These are phyloP conservation scores for Backusella mclennaniae DNA, from an alignment of 192 early-diverging fungal species.

Conservation along the genomic window DNA sequence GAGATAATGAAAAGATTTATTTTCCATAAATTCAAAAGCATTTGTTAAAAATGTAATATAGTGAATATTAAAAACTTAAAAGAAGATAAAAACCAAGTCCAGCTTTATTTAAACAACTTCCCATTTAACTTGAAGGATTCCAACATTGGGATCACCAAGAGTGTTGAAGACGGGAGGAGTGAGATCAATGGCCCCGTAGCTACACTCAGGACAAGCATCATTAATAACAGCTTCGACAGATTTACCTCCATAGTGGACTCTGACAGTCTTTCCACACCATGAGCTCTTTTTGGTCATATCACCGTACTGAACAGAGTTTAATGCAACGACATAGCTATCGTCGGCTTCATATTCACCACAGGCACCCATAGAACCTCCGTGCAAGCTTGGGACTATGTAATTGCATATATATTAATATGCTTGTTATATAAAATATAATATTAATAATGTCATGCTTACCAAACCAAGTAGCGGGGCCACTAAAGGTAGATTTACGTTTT, in stretches of 20 bases:
- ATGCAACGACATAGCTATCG: slow-evolving; percentile 21
- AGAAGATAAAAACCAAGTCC: background rate
- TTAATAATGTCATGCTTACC: background rate
- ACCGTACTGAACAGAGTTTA: slow-evolving; percentile 28
- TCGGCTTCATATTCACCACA: slow-evolving; percentile 26
- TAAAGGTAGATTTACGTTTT: background rate
- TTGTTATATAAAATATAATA: background rate
- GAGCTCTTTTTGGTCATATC: slow-evolving; percentile 23
- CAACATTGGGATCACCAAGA: background rate
- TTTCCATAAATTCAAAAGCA: background rate
- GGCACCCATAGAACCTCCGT: slow-evolving; percentile 27
- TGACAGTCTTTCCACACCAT: slow-evolving; percentile 27
- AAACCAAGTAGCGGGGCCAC: slow-evolving; percentile 32
- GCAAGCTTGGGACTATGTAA: slow-evolving; percentile 14
- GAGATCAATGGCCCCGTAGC: slow-evolving; percentile 50
- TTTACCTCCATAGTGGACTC: slow-evolving; percentile 35
- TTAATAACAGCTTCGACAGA: slow-evolving; percentile 46
- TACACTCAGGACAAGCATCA: slow-evolving; percentile 54
- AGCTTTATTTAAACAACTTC: background rate
- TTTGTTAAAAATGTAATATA: background rate
- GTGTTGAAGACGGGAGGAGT: slow-evolving; percentile 47
- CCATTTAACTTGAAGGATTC: background rate
- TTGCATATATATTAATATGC: background rate
- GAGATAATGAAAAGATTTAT: background rate
- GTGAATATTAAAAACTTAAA: background rate